phyloP scores from a whole-genome alignment of 495 filamentous ascomycete genomes.

The Venustampulla echinocandica region DNA sequence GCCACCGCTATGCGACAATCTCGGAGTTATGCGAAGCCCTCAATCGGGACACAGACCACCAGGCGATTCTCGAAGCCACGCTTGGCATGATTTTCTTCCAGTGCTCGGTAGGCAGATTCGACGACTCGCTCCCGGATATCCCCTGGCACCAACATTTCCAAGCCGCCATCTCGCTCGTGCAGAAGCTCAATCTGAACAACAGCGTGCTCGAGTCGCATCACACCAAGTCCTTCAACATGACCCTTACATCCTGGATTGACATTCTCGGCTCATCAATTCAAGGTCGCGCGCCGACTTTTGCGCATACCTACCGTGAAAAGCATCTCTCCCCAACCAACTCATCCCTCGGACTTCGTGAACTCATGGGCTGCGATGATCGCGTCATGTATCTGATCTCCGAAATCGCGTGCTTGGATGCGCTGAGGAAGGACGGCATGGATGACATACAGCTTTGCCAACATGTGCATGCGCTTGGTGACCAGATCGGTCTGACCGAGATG shows the following conservation, averaged over 20 bases:
- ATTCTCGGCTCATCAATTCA: slow-evolving; percentile 93
- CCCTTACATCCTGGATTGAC: slow-evolving; percentile 90
- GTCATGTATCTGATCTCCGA: slow-evolving; percentile 98
- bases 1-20: slow-evolving; percentile 84
- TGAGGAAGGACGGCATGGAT: slow-evolving; percentile 75
- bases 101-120: slow-evolving; percentile 76
- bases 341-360: slow-evolving; percentile 66
- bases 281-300: slow-evolving; percentile 74
- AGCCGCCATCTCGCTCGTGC: slow-evolving; percentile 72
- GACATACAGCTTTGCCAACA: slow-evolving; percentile 77
- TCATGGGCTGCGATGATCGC: slow-evolving; percentile 97
- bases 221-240: slow-evolving; percentile 90
- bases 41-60: slow-evolving; percentile 68
- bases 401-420: slow-evolving; percentile 86
- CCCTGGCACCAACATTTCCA: slow-evolving; percentile 97
- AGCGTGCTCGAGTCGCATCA: slow-evolving; percentile 49
- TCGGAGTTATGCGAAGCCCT: slow-evolving; percentile 79
- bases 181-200: slow-evolving; percentile 70
- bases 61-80: slow-evolving; percentile 85
- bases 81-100: slow-evolving; percentile 98
- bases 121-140: slow-evolving; percentile 86
- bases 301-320: slow-evolving; percentile 86
- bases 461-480: slow-evolving; percentile 68
- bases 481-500: slow-evolving; percentile 73
- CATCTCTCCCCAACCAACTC: slow-evolving; percentile 63